Conservation (phyloP, 2,329 filamentous ascomycete species). For the Diaporthe ampelina region DNA sequence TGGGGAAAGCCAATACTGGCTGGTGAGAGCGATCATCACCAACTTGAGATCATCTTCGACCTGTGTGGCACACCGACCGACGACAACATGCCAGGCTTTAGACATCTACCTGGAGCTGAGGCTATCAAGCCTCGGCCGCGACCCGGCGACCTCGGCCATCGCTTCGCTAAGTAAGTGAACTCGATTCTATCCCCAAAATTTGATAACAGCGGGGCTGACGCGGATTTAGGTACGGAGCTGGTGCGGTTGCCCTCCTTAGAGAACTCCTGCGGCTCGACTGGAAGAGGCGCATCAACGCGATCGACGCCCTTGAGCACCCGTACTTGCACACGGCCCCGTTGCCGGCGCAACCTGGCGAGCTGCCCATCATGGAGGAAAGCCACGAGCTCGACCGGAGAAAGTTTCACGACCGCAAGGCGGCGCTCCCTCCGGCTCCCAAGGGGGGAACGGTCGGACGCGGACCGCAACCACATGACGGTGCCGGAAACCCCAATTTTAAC, state of each 20-base stretch:
- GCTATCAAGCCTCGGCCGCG: slow-evolving; percentile 74
- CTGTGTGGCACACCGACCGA: slow-evolving; percentile 92
- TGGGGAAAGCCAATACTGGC: slow-evolving; percentile 92
- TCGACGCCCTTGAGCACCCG: slow-evolving; percentile 91
- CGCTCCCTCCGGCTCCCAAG: slow-evolving; percentile 89
- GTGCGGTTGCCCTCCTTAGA: slow-evolving; percentile 82
- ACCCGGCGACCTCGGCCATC: slow-evolving; percentile 75
- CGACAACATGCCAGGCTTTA: slow-evolving; percentile 94
- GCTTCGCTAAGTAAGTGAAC: slow-evolving; percentile 76
- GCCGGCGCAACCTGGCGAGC: slow-evolving; percentile 85
- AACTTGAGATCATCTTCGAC: slow-evolving; percentile 94
- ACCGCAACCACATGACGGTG: slow-evolving; percentile 57
- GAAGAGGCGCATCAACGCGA: slow-evolving; percentile 89
- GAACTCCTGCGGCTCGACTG: slow-evolving; percentile 92
- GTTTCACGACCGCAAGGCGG: slow-evolving; percentile 87
- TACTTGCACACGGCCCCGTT: slow-evolving; percentile 88
- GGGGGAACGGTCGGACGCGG: slow-evolving; percentile 89
- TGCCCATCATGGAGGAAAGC: slow-evolving; percentile 94
- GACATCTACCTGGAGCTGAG: slow-evolving; percentile 84
- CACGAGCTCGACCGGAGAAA: slow-evolving; percentile 96
- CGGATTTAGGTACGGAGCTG: slow-evolving; percentile 69
- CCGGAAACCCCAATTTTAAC: slow-evolving; percentile 62
- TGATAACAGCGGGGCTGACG: not conserved
- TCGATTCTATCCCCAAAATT: too few relatives aligned
- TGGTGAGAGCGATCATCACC: slow-evolving; percentile 89